Evolutionary conservation across 1,139 yeast species (phyloP).

Genomic region (Geotrichum klebahnii): DNA sequence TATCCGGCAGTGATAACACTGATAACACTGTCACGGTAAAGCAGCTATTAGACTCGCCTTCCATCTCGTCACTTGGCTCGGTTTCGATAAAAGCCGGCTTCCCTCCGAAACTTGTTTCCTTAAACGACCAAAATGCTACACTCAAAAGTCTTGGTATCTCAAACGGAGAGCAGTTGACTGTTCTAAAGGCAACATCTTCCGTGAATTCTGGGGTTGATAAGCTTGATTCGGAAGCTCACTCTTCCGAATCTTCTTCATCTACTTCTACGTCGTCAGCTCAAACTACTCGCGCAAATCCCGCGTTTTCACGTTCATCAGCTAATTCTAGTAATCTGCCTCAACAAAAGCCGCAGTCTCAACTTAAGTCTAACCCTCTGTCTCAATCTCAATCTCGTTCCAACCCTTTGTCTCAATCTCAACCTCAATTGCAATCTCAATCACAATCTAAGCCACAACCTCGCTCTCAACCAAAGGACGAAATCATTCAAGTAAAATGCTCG

Average conservation of each 20-base stretch:
- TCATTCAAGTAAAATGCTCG: slow-evolving; percentile 15
- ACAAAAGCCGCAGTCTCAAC: slow-evolving; percentile 1
- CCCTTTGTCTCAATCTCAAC: not conserved
- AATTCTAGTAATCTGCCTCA: slow-evolving; percentile 39
- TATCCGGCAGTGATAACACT: slow-evolving; percentile 24
- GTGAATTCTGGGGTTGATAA: too few relatives aligned
- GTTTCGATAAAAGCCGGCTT: slow-evolving; percentile 51
- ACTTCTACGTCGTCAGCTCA: too few relatives aligned
- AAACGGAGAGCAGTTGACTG: slow-evolving; percentile 62
- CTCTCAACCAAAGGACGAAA: slow-evolving; percentile 5
- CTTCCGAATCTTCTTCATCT: too few relatives aligned
- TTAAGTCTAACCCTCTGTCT: too few relatives aligned
- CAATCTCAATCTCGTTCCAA: not conserved
- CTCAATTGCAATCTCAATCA: slow-evolving; percentile 3
- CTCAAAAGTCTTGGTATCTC: slow-evolving; percentile 47
- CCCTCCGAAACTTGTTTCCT: slow-evolving; percentile 52
- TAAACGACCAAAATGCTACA: slow-evolving; percentile 29
- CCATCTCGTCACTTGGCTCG: slow-evolving; percentile 12
- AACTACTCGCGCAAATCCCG: too few relatives aligned
- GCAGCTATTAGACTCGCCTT: slow-evolving; percentile 27
- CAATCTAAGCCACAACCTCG: slow-evolving; percentile 3
- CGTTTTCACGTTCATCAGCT: too few relatives aligned
- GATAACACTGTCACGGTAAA: slow-evolving; percentile 31
- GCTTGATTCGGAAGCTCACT: too few relatives aligned
- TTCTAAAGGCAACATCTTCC: too few relatives aligned